These are phyloP conservation scores for Leptographium galeiforme DNA, from an alignment of 2,329 filamentous ascomycete genomes.

Conservation along the genomic window DNA sequence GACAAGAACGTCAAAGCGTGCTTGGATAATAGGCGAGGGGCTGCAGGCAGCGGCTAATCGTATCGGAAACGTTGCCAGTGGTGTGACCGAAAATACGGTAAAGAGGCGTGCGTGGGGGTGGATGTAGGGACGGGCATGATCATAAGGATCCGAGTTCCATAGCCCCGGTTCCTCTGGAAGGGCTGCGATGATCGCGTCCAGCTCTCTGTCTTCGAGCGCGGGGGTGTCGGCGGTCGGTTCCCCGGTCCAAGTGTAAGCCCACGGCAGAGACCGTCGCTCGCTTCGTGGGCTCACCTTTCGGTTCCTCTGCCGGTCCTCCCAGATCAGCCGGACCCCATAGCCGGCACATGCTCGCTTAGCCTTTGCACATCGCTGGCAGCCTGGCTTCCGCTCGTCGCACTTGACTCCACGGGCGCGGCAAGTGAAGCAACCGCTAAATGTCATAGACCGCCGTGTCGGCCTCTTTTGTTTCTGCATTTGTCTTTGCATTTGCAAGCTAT, in stretches of 20 bases:
- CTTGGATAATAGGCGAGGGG: neutral
- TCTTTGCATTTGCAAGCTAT: too few species aligned
- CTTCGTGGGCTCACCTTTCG: neutral
- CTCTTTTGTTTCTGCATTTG: neutral
- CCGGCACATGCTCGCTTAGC: neutral
- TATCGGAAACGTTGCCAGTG: neutral
- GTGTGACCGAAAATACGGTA: neutral
- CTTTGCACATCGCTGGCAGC: neutral
- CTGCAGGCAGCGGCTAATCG: too few species aligned
- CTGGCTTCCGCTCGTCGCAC: slow-evolving; percentile 2
- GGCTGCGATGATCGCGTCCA: neutral
- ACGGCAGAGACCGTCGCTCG: neutral
- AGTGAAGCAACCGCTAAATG: neutral
- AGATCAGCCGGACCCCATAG: neutral
- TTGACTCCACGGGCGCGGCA: slow-evolving; percentile 3
- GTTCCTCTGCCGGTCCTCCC: neutral
- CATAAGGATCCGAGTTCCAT: neutral
- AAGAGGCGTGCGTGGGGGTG: neutral
- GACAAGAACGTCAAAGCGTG: too few species aligned
- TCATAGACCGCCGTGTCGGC: slow-evolving; percentile 13
- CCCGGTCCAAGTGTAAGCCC: neutral
- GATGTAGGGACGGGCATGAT: neutral
- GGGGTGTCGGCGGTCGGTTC: neutral
- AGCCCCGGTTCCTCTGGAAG: neutral
- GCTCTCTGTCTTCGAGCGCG: neutral